Percentiles rank a stretch among this genome's conserved stretches.
Evolutionary conservation across 306 rosid species (phyloP).

Genomic region (Clitoria ternatea): DNA sequence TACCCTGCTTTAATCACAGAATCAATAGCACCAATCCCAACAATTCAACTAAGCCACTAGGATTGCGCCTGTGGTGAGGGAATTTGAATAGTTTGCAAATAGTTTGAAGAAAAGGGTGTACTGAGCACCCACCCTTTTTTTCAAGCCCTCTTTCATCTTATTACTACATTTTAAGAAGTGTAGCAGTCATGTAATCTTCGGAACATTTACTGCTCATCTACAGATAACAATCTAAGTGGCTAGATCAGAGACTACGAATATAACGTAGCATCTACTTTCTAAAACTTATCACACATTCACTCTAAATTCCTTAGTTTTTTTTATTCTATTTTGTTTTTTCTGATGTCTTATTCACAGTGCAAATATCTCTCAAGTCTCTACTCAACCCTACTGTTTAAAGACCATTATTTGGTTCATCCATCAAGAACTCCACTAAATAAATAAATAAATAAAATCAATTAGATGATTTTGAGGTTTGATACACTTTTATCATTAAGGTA

Average conservation of each 20-base stretch:
- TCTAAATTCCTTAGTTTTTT: not conserved
- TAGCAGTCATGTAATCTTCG: not conserved
- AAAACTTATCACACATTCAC: slow-evolving; percentile 1
- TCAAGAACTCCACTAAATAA: not conserved
- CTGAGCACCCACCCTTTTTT: not conserved
- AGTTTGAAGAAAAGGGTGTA: too few species aligned
- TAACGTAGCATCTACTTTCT: not conserved
- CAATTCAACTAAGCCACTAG: too few species aligned
- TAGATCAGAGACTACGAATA: not conserved
- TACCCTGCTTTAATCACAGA: not conserved
- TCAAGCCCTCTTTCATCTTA: not conserved
- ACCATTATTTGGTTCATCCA: slow-evolving; percentile 7
- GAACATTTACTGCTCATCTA: slow-evolving; percentile 5
- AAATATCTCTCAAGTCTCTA: not conserved
- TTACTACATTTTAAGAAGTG: not conserved
- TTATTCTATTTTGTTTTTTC: not conserved
- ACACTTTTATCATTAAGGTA: not conserved
- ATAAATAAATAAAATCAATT: not conserved
- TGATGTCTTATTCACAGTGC: not conserved
- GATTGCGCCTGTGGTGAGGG: too few species aligned
- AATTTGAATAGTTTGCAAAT: too few species aligned
- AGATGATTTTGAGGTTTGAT: not conserved
- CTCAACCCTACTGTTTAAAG: not conserved
- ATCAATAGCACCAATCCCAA: slow-evolving; percentile 15
- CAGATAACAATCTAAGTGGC: slow-evolving; percentile 12